These are phyloP conservation scores for Corylus heterophylla DNA, from an alignment of 306 rosid genomes.

Conservation along the genomic window DNA sequence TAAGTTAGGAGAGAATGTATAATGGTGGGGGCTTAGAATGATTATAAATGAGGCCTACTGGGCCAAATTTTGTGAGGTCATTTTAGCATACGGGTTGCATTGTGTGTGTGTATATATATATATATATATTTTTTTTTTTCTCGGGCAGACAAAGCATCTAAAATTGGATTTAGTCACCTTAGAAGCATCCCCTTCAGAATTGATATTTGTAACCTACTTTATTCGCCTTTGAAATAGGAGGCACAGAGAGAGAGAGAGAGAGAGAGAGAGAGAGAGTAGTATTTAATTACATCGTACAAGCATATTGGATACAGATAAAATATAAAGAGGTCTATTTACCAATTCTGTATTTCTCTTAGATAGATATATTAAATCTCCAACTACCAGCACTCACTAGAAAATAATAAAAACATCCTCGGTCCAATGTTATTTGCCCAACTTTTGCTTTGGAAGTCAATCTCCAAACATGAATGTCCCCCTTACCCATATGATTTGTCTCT, in stretches of 20 bases:
- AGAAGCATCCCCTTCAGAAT: too few relatives aligned
- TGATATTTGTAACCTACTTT: not conserved
- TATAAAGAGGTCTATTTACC: not conserved
- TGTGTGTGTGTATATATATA: too few relatives aligned
- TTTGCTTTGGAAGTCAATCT: slow-evolving; percentile 14
- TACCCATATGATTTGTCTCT: not conserved
- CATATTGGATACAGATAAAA: too few relatives aligned
- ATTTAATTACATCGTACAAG: too few relatives aligned
- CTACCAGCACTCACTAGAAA: slow-evolving; percentile 1
- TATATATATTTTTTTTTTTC: too few relatives aligned
- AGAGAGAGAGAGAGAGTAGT: too few relatives aligned
- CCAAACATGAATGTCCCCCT: slow-evolving; percentile 12
- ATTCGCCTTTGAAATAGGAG: not conserved
- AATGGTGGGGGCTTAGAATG: not conserved
- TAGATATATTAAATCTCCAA: not conserved
- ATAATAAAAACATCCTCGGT: not conserved
- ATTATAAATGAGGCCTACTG: not conserved
- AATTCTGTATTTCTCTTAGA: too few relatives aligned
- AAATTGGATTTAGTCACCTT: too few relatives aligned
- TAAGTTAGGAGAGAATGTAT: too few relatives aligned
- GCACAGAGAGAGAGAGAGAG: not conserved
- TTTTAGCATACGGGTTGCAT: not conserved
- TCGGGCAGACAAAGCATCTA: too few relatives aligned
- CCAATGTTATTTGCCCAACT: slow-evolving; percentile 1
- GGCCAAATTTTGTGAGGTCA: not conserved